phyloP scores from a whole-genome alignment of 768 basidiomycete genomes.

The Mycena leptocephala region DNA sequence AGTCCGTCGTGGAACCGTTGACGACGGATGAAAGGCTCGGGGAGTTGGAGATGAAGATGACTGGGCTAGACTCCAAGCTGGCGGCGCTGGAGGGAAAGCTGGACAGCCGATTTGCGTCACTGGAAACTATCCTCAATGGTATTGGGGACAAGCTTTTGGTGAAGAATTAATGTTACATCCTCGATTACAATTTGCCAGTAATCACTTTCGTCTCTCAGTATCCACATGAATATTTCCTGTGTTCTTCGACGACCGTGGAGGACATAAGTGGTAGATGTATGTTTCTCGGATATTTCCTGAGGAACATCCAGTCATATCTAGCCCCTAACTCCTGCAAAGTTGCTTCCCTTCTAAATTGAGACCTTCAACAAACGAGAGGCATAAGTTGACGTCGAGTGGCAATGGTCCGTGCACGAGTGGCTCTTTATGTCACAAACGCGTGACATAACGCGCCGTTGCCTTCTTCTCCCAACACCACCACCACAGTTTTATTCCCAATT shows the following conservation, averaged over 20 bases:
- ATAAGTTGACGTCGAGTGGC: too few relatives aligned
- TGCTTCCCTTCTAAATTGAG: too few relatives aligned
- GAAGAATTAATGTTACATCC: too few relatives aligned
- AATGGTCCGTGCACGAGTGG: background rate
- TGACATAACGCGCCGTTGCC: background rate
- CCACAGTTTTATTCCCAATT: background rate
- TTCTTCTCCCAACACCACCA: background rate
- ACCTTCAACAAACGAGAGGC: too few relatives aligned
- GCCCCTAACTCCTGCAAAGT: too few relatives aligned
- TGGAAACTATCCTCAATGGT: slow-evolving; percentile 15
- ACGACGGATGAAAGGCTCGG: background rate
- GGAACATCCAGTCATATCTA: too few relatives aligned
- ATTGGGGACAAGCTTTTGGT: slow-evolving; percentile 4
- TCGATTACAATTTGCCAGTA: too few relatives aligned
- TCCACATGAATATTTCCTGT: too few relatives aligned
- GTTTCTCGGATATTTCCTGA: too few relatives aligned
- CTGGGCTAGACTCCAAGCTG: slow-evolving; percentile 3
- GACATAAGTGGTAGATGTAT: too few relatives aligned
- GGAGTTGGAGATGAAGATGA: slow-evolving; percentile 5
- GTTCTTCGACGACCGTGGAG: too few relatives aligned
- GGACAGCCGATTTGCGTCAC: slow-evolving; percentile 19
- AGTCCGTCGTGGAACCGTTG: slow-evolving; percentile 1
- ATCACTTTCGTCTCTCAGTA: too few relatives aligned
- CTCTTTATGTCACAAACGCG: background rate
- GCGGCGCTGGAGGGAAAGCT: slow-evolving; percentile 26